Evolutionary conservation across 352 stramenopile species (phyloP), one percentile per base, ranked within the genome.

Genomic region (Globisporangium spinosum): DNA sequence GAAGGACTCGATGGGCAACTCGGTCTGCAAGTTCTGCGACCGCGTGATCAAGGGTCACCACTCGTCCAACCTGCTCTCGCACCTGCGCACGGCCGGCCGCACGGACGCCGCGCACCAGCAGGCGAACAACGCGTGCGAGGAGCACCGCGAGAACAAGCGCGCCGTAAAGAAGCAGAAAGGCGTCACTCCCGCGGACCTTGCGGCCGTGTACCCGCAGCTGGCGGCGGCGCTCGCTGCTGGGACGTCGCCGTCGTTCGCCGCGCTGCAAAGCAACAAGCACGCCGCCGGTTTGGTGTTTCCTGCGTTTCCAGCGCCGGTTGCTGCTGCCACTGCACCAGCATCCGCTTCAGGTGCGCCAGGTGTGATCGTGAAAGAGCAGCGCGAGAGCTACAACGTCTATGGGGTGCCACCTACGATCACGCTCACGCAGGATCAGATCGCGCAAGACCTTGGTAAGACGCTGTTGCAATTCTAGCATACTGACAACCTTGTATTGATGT

Each of bases 21-120:
- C 86, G 22, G 68, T 92, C 51, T 94, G 86, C 76, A 94, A 94
- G 73, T 91, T 94, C 72, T 94, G 86, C 70, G 77, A 88, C 51
- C 83, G 84, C 54, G 82, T 94, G 72, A 91, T 94, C 73, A 94
- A 94, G 71, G 86, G 86, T 57, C 83, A 94, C 77, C 86, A 94
- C 72, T 92, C 83, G 70, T 90, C 80, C 66, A 94, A 94, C 63
- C 70, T 94, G 59, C 76, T 94, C 25, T 92, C 83, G 56, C 86
- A 94, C 40, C 63, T 94, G 70, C 84, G 86, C 68, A 94, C 86
- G 3, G 79, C 81, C 7, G 86, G 86, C 13, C 81, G 86, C 51
- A 90, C 83, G 29, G 86, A 94, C 58, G 25, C 76, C 3, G 82
- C 72, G 29, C 86, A 94, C 71, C 83, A 91, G 60, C 83, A 94